phyloP scores from a whole-genome alignment of 331 rosid species.

The Stylosanthes scabra region DNA sequence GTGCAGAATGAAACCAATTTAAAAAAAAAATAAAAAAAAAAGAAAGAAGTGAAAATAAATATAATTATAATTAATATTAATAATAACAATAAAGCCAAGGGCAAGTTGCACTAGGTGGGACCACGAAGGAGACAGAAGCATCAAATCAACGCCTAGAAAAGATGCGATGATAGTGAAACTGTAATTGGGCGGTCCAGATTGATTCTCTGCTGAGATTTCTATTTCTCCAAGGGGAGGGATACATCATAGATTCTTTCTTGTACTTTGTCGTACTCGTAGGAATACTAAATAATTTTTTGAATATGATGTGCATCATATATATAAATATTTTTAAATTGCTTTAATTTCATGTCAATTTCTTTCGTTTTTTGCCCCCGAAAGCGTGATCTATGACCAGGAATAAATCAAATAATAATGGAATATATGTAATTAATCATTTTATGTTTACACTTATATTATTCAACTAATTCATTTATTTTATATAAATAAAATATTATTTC shows the following conservation, averaged over 20 bases:
- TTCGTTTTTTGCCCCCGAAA: not conserved
- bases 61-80: too few relatives aligned
- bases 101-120: conserved; percentile 53
- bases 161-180: not conserved
- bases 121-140: conserved; percentile 44
- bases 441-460: too few relatives aligned
- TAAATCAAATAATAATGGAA: too few relatives aligned
- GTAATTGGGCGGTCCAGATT: conserved; percentile 28
- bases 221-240: conserved; percentile 1
- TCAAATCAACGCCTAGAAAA: conserved; percentile 40
- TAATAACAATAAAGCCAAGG: conserved; percentile 45
- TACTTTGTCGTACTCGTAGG: conserved; percentile 43
- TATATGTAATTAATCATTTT: too few relatives aligned
- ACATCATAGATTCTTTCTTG: conserved; percentile 8
- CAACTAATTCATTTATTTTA: too few relatives aligned
- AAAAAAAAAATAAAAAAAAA: not conserved
- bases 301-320: conserved; percentile 24
- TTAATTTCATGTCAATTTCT: conserved; percentile 26
- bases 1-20: conserved; percentile 47
- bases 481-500: too few relatives aligned
- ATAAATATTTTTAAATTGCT: not conserved
- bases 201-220: conserved; percentile 24
- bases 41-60: not conserved
- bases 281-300: conserved; percentile 31
- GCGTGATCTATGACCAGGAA: conserved; percentile 16